These are phyloP conservation scores for Xylaria sp. DNA, from an alignment of 2,329 filamentous ascomycete species.

Conservation along the genomic window DNA sequence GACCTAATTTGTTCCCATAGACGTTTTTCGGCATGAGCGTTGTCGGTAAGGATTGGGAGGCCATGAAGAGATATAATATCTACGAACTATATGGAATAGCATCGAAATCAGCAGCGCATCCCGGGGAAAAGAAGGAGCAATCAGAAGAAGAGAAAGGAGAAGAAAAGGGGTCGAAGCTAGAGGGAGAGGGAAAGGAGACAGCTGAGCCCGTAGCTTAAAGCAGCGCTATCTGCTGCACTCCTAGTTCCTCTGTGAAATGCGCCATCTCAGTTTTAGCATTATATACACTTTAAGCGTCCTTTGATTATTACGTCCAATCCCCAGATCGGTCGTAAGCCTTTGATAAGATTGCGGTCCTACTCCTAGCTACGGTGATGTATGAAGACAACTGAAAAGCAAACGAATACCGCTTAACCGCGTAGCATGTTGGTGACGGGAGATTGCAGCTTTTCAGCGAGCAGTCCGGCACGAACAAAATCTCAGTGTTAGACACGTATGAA, in stretches of 20 bases:
- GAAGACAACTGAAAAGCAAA: not conserved
- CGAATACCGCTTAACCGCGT: not conserved
- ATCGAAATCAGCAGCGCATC: slow-evolving; percentile 41
- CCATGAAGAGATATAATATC: slow-evolving; percentile 80
- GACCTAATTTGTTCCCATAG: slow-evolving; percentile 54
- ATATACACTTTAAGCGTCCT: not conserved
- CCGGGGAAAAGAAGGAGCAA: slow-evolving; percentile 28
- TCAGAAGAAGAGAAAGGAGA: not conserved
- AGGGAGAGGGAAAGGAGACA: slow-evolving; percentile 20
- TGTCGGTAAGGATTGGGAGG: slow-evolving; percentile 78
- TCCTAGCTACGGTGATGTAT: not conserved
- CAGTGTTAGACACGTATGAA: not conserved
- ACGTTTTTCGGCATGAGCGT: slow-evolving; percentile 83
- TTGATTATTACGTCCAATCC: not conserved
- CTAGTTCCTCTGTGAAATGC: not conserved
- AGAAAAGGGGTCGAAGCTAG: slow-evolving; percentile 2
- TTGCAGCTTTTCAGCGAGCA: not conserved
- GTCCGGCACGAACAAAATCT: not conserved
- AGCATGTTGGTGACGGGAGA: not conserved
- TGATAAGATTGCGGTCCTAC: not conserved
- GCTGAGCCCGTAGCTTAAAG: slow-evolving; percentile 22
- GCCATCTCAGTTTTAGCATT: not conserved
- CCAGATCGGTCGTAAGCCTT: not conserved
- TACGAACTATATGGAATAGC: slow-evolving; percentile 72
- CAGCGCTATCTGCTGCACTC: not conserved